Conservation (phyloP, 2,329 filamentous ascomycete genomes). For the Didymella sp. region DNA sequence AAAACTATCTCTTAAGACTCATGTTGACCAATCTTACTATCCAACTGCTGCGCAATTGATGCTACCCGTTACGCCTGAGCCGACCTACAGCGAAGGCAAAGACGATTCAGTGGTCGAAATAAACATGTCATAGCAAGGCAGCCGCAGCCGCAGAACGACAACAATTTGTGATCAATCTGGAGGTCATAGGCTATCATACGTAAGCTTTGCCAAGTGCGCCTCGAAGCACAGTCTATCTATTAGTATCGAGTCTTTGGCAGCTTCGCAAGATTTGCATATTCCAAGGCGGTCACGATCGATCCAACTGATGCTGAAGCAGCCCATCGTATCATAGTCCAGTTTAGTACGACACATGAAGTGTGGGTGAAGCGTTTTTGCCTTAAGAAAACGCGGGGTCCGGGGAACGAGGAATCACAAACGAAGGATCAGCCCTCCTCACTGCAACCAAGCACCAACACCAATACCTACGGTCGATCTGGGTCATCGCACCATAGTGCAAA, state of each 20-base stretch:
- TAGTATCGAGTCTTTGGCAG: no score
- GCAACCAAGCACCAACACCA: not conserved
- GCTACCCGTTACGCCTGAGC: not conserved
- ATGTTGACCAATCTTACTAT: not conserved
- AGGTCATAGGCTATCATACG: not conserved
- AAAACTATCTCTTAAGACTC: no score
- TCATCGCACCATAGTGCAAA: not conserved
- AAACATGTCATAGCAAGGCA: not conserved
- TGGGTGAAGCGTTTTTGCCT: not conserved
- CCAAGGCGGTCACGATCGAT: not conserved
- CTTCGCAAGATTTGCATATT: not conserved
- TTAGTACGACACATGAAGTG: not conserved
- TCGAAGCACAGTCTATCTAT: no score
- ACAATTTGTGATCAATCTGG: not conserved
- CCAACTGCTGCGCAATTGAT: no score
- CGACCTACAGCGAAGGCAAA: no score
- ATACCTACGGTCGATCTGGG: not conserved
- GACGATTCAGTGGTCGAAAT: not conserved
- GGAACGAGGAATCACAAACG: not conserved
- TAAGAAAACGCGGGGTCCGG: not conserved
- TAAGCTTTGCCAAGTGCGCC: not conserved
- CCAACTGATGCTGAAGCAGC: not conserved
- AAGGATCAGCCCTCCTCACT: not conserved
- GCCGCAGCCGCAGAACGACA: not conserved
- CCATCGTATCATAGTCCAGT: not conserved